Base-by-base conservation (phyloP, 192 early-diverging fungal species). In the Obelidium mucronatum region DNA sequence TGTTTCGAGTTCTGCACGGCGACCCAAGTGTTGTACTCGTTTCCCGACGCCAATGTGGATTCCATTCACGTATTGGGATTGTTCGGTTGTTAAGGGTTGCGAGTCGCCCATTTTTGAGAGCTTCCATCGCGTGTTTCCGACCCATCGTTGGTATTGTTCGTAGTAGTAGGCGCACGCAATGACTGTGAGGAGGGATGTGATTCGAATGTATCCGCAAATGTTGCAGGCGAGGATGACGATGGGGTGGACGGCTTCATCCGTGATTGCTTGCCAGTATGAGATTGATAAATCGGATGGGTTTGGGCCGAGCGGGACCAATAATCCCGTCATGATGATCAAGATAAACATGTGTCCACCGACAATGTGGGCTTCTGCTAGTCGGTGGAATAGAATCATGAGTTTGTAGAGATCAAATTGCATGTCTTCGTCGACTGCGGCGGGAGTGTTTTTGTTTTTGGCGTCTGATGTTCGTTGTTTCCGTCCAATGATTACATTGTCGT, bases 131-230 rank as follows among this genome's bases (percentile, higher is more conserved):
- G 79, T 61, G 37, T 53, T 35, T 30, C 77, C 80, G 61, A 77
- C 76, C 80, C 80, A 84, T 26, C 54, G 69, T 22, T 82, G 74
- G 68, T 84, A 84, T 26, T 51, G 64, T 31, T 84, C 79, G 75
- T 84, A 80, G 42, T 80, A 67, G 67, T 53, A 72, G 26, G 82
- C 48, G 33, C 34, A 78, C 11, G 61, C 30, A 33, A 84, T 28
- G 28, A 76, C 55, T 44, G 69, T 52, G 22, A 80, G 17, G 56
- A 75, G 39, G 31, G 67, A 52, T 11, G 68, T 2, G 31, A 78
- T 24, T 13, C 80, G 56, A 17, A 84, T 30, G 35, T 66, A 84
- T 56, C 68, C 71, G 74, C 74, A 71, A 40, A 81, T 40, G 35
- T 78, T 39, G 30, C 33, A 40, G 26, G 64, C 65, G 28, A 65